Evolutionary conservation across 176 grass and related monocot species (phyloP).

Genomic region (Tillandsia fasciculata): DNA sequence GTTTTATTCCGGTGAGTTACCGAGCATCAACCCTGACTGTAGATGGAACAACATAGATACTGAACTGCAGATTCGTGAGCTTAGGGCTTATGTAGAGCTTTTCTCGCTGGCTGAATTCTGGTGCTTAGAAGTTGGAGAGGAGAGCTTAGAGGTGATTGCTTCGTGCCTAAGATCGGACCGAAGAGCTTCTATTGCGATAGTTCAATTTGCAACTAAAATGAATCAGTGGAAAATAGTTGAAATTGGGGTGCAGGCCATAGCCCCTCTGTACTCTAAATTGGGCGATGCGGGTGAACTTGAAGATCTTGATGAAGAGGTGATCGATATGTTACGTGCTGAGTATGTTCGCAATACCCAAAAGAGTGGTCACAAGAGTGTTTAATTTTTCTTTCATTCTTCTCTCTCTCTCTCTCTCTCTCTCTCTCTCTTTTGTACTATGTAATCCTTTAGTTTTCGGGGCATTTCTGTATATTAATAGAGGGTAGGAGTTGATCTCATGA

Average conservation of each 20-base stretch:
- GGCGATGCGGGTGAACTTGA: constrained; percentile 45
- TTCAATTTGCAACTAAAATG: constrained; percentile 29
- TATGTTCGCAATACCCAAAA: constrained; percentile 30
- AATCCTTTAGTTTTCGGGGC: neutral
- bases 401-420: neutral
- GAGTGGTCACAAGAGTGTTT: neutral
- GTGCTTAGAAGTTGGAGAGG: constrained; percentile 59
- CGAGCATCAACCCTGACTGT: constrained; percentile 27
- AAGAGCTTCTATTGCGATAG: constrained; percentile 24
- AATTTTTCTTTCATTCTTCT: neutral
- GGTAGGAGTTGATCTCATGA: too few species aligned
- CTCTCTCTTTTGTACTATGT: neutral
- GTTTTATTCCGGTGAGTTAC: constrained; percentile 58
- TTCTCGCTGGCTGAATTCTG: constrained; percentile 72
- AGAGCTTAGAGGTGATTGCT: constrained; percentile 24
- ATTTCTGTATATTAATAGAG: too few species aligned
- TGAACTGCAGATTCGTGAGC: constrained; percentile 30
- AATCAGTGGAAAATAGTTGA: constrained; percentile 58
- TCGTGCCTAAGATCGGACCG: constrained; percentile 30
- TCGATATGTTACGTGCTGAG: constrained; percentile 53
- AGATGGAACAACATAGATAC: constrained; percentile 35
- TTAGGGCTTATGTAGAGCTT: constrained; percentile 45
- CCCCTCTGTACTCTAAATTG: constrained; percentile 52
- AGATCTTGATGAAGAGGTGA: constrained; percentile 45
- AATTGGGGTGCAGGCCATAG: constrained; percentile 28